phyloP scores from a whole-genome alignment of 1,284 basidiomycete species.

The Macrocystidia cucumis region DNA sequence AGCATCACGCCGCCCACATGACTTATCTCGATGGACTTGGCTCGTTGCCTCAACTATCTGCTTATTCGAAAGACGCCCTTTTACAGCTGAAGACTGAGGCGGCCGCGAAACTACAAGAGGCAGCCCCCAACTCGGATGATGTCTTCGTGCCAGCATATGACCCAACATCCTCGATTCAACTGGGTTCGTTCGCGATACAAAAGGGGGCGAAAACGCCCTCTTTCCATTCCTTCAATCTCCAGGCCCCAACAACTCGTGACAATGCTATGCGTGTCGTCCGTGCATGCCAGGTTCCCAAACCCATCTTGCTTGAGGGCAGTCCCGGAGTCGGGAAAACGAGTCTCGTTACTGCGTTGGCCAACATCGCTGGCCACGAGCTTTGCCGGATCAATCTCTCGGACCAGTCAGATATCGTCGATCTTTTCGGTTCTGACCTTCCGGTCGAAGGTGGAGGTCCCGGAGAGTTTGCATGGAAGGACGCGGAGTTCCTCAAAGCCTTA shows the following conservation, averaged over 20 bases:
- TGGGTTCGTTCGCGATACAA: constrained; percentile 74
- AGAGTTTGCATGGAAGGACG: constrained; percentile 97
- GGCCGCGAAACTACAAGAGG: constrained; percentile 32
- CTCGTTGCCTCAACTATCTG: constrained; percentile 62
- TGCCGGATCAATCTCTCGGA: constrained; percentile 99
- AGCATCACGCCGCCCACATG: constrained; percentile 89
- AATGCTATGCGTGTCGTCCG: constrained; percentile 90
- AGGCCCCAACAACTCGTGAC: constrained; percentile 82
- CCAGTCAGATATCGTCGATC: constrained; percentile 94
- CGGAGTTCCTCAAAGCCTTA: constrained; percentile 91
- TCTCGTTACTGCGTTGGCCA: constrained; percentile 84
- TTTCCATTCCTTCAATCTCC: constrained; percentile 66
- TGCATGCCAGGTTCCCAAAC: constrained; percentile 87
- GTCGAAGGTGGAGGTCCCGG: constrained; percentile 89
- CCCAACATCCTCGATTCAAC: constrained; percentile 34
- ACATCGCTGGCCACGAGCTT: constrained; percentile 71
- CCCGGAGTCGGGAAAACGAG: constrained; percentile 99
- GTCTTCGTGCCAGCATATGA: constrained; percentile 25
- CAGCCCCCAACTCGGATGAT: constrained; percentile 38
- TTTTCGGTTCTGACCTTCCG: constrained; percentile 96
- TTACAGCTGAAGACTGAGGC: constrained; percentile 44
- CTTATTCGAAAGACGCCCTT: constrained; percentile 44
- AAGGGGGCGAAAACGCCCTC: constrained; percentile 42
- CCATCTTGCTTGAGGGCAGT: constrained; percentile 94
- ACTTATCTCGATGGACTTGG: constrained; percentile 80